These are phyloP conservation scores for Hypholoma fasciculare DNA, from an alignment of 768 basidiomycete species.

Conservation along the genomic window DNA sequence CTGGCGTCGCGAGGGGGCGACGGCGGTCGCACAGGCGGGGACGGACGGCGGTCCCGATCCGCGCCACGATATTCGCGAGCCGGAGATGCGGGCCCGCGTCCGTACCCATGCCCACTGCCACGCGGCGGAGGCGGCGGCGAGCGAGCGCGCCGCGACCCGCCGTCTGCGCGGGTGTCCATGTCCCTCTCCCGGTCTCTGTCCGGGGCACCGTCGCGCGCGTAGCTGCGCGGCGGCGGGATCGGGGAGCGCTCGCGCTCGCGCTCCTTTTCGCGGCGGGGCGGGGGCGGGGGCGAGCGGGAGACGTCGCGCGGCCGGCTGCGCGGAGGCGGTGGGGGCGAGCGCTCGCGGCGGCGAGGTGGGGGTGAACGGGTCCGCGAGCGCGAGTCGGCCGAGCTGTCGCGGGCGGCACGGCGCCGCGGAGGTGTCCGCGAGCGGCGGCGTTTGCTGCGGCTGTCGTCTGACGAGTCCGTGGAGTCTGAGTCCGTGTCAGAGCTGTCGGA, in stretches of 20 bases:
- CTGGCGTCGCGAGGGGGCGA: background rate
- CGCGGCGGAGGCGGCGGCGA: constrained; percentile 16
- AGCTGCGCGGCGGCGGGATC: constrained; percentile 7
- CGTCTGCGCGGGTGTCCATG: constrained; percentile 14
- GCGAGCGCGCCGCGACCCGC: constrained; percentile 1
- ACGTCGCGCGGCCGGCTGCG: constrained; percentile 4
- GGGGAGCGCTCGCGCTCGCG: constrained; percentile 13
- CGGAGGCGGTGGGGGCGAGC: constrained; percentile 19
- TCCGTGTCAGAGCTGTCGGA: constrained; percentile 28
- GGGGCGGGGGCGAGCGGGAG: constrained; percentile 19
- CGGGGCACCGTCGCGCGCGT: constrained; percentile 4
- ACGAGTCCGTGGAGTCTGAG: constrained; percentile 30
- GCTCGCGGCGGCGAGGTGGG: constrained; percentile 18
- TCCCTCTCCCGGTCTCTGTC: constrained; percentile 8
- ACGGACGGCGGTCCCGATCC: constrained; percentile 9
- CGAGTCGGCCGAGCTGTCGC: background rate
- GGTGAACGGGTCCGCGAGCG: constrained; percentile 14
- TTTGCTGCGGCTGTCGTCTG: constrained; percentile 17
- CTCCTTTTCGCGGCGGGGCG: constrained; percentile 13
- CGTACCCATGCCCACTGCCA: background rate
- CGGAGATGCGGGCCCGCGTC: background rate
- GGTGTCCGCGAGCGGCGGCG: constrained; percentile 20
- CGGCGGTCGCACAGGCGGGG: background rate
- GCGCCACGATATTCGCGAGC: constrained; percentile 7
- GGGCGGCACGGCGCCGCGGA: constrained; percentile 17